phyloP scores from a whole-genome alignment of 2,329 filamentous ascomycete species.

The Aureobasidium sp. region DNA sequence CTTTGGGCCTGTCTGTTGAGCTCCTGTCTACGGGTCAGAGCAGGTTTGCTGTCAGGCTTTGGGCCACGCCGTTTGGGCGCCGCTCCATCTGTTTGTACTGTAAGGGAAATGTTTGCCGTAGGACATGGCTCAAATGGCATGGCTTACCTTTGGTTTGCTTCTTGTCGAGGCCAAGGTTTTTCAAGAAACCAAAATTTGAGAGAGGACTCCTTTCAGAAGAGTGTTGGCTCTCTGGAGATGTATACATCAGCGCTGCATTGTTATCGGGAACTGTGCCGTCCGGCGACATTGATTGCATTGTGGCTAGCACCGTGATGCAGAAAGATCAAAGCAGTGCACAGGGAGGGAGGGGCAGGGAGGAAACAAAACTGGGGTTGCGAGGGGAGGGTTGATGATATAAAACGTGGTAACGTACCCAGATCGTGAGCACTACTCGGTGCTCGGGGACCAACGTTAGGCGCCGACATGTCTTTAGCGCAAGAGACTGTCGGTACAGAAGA shows the following conservation, averaged over 20 bases:
- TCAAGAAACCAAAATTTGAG: constrained; percentile 46
- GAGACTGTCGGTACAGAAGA: constrained; percentile 6
- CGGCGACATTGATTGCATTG: constrained; percentile 3
- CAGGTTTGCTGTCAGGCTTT: constrained; percentile 93
- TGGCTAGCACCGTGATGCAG: constrained; percentile 4
- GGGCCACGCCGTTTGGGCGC: constrained; percentile 83
- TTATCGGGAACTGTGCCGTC: not conserved
- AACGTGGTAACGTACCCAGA: constrained; percentile 14
- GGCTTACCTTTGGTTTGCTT: constrained; percentile 65
- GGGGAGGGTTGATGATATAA: constrained; percentile 12
- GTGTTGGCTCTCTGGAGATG: constrained; percentile 15
- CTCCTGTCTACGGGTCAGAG: constrained; percentile 84
- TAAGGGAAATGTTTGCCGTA: constrained; percentile 9
- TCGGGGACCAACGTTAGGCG: constrained; percentile 1
- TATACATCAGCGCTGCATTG: constrained; percentile 12
- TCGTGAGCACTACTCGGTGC: constrained; percentile 15
- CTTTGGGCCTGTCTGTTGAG: constrained; percentile 92
- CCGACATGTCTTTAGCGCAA: constrained; percentile 16
- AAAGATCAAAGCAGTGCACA: not conserved
- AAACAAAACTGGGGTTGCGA: constrained; percentile 7
- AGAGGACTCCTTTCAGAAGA: constrained; percentile 23
- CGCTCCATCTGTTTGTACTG: constrained; percentile 61
- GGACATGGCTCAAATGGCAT: not conserved
- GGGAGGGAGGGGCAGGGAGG: not conserved
- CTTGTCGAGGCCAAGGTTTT: constrained; percentile 59